These are phyloP conservation scores for Ulvella scutata DNA, from an alignment of 139 green algal genomes.

Conservation along the genomic window DNA sequence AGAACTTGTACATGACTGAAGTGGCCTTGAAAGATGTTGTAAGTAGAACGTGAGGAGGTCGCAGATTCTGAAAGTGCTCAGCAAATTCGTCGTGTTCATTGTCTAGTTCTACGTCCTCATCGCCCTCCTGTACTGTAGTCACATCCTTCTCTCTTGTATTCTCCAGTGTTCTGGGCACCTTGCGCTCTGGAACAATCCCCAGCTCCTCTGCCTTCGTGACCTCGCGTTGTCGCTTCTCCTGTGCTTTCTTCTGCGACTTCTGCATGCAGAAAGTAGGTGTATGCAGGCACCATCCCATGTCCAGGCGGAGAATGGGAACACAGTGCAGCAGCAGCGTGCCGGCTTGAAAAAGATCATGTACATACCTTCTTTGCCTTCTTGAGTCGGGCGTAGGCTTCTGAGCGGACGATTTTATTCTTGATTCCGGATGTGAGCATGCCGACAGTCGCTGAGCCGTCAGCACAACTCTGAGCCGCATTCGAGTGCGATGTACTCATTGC, in stretches of 20 bases:
- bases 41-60: conserved; percentile 75
- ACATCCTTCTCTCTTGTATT: conserved; percentile 73
- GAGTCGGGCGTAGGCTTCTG: conserved; percentile 58
- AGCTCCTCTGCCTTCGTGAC: conserved; percentile 33
- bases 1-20: conserved; percentile 34
- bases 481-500: too few relatives aligned
- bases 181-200: conserved; percentile 51
- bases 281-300: too few relatives aligned
- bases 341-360: background rate
- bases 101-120: conserved; percentile 66
- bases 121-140: conserved; percentile 50
- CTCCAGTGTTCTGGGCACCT: conserved; percentile 67
- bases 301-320: too few relatives aligned
- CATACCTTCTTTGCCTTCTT: conserved; percentile 55
- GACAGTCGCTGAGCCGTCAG: conserved; percentile 18
- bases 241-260: conserved; percentile 51
- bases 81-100: conserved; percentile 84
- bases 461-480: too few relatives aligned
- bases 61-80: conserved; percentile 37
- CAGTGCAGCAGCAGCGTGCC: background rate
- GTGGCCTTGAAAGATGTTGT: conserved; percentile 75
- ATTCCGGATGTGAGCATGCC: conserved; percentile 62
- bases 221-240: conserved; percentile 48
- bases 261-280: conserved; percentile 10
- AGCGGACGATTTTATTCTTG: conserved; percentile 66